Percentiles rank a stretch among this genome's conserved stretches.
These are phyloP conservation scores for Plasmodium sp. DNA, from an alignment of 169 alveolate genomes.

Conservation along the genomic window DNA sequence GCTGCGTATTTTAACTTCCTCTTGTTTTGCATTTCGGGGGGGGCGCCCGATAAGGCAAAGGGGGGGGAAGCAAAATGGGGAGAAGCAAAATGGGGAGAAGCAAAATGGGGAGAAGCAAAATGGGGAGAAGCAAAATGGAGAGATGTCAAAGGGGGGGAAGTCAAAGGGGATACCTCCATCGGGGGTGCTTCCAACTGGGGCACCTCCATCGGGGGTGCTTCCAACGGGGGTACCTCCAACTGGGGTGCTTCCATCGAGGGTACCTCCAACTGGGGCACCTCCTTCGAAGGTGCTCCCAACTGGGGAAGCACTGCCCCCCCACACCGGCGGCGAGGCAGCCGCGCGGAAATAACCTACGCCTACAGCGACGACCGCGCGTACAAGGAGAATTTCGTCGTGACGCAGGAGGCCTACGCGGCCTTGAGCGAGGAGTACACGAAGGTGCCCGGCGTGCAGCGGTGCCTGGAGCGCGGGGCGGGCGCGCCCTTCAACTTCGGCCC, in stretches of 20 bases:
- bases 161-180: background rate
- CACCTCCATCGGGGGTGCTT: background rate
- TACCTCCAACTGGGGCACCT: background rate
- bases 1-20: constrained; percentile 38
- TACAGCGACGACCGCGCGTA: background rate
- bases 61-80: background rate
- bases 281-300: background rate
- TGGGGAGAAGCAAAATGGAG: background rate
- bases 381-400: background rate
- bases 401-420: background rate
- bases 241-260: too few species aligned
- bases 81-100: background rate
- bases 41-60: background rate
- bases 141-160: background rate
- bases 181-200: too few species aligned
- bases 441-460: background rate
- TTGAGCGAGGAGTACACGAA: background rate
- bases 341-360: background rate
- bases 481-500: background rate
- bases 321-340: background rate
- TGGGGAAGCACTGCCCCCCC: background rate
- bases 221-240: background rate
- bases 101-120: background rate
- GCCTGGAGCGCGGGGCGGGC: background rate
- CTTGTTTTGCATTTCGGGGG: constrained; percentile 21